Conservation (phyloP, 2,329 filamentous ascomycete genomes). For the Cryphonectria radicalis region DNA sequence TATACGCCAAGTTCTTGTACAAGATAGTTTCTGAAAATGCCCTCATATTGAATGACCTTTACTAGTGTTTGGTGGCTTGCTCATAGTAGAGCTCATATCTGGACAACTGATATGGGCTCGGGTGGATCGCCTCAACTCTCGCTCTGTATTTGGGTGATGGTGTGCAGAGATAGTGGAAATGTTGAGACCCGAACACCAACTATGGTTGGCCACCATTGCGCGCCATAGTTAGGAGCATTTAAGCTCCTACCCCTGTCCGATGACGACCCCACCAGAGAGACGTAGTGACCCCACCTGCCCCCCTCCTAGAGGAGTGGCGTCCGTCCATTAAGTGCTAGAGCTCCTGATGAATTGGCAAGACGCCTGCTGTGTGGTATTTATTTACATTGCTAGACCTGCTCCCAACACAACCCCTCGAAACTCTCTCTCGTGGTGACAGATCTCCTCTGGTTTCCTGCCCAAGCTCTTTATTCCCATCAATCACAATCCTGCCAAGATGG, state of each 20-base stretch:
- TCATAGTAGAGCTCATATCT: neutral
- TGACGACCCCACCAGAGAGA: slow-evolving; percentile 14
- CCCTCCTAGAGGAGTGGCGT: slow-evolving; percentile 3
- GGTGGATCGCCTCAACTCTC: neutral
- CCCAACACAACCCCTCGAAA: neutral
- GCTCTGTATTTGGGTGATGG: neutral
- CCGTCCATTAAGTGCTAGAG: slow-evolving; percentile 4
- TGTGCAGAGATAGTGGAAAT: neutral
- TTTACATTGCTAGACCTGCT: slow-evolving; percentile 7
- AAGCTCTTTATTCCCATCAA: slow-evolving; percentile 30
- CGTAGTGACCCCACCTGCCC: slow-evolving; percentile 9
- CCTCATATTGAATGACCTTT: neutral
- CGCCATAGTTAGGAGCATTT: neutral
- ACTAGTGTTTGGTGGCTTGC: neutral
- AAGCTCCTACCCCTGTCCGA: slow-evolving; percentile 10
- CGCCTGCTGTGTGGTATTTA: slow-evolving; percentile 19
- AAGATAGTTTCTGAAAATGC: neutral
- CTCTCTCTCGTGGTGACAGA: neutral
- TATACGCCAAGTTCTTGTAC: neutral
- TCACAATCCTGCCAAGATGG: slow-evolving; percentile 57
- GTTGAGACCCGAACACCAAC: neutral
- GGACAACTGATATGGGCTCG: neutral
- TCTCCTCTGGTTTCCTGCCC: neutral
- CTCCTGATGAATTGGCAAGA: slow-evolving; percentile 12
- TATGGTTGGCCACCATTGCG: neutral